Evolutionary conservation across 1,139 yeast species (phyloP).

Genomic region (Suhomyces atakaporum): DNA sequence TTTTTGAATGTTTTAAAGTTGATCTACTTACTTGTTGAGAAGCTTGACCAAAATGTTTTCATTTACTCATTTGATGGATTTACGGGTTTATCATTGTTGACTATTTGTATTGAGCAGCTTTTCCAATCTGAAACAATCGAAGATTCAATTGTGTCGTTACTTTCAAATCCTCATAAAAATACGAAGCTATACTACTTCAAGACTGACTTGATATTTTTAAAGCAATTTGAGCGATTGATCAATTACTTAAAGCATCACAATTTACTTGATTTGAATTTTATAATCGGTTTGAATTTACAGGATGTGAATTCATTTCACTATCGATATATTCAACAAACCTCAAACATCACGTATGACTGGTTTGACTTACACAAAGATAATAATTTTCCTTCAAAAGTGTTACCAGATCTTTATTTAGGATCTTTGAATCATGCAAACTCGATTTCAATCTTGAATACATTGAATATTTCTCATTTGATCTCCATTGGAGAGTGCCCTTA

Average conservation of each 20-base stretch:
- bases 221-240: constrained; percentile 34
- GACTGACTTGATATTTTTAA: constrained; percentile 34
- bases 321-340: constrained; percentile 7
- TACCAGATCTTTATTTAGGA: constrained; percentile 36
- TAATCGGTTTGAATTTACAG: constrained; percentile 9
- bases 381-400: constrained; percentile 40
- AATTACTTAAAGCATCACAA: constrained; percentile 21
- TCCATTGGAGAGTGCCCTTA: constrained; percentile 42
- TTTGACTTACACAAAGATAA: constrained; percentile 34
- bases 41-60: constrained; percentile 28
- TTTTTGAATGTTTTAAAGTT: constrained; percentile 36
- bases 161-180: constrained; percentile 13
- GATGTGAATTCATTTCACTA: constrained; percentile 18
- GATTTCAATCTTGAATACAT: constrained; percentile 27
- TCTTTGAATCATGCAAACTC: constrained; percentile 41
- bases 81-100: constrained; percentile 39
- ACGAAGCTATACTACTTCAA: constrained; percentile 36
- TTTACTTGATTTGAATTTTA: constrained; percentile 9
- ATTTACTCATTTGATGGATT: constrained; percentile 44
- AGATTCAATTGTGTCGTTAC: constrained; percentile 17
- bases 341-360: constrained; percentile 31
- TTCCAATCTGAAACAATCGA: constrained; percentile 22
- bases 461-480: constrained; percentile 29
- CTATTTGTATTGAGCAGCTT: constrained; percentile 22
- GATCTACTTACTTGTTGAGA: constrained; percentile 25